Evolutionary conservation across 1,284 basidiomycete genomes (phyloP), one percentile per base, ranked within the genome.

Genomic region (Phenoliferia sp.): DNA sequence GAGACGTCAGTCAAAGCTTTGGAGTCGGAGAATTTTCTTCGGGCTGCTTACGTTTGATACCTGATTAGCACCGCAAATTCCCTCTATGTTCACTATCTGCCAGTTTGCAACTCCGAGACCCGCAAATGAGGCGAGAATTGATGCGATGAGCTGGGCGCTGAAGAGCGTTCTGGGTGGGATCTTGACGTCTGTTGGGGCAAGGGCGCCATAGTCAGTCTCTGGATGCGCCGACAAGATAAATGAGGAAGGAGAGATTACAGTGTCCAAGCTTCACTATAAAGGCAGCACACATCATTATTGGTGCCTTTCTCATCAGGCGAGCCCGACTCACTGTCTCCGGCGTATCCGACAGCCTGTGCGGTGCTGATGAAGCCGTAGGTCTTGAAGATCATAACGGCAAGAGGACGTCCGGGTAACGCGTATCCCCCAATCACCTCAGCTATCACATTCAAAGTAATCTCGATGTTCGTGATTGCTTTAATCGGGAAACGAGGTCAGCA

Each of bases 341-440:
- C 39, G 39, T 44, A 44, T 22, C 39, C 39, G 12, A 44, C 39
- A 12, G 39, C 39, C 22, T 44, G 39, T 12, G 39, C 39, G 22
- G 39, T 44, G 12, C 12, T 12, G 39, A 44, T 44, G 39, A 44
- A 44, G 12, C 39, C 39, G 39, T 44, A 12, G 12, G 39, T 44
- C 39, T 44, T 44, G 39, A 44, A 44, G 39, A 44, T 44, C 39
- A 44, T 44, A 22, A 44, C 39, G 39, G 39, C 39, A 12, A 44
- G 39, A 22, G 39, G 39, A 12, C 22, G 12, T 44, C 39, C 39
- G 39, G 39, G 39, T 44, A 44, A 22, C 39, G 39, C 22, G 39
- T 44, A 44, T n/a, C n/a, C n/a, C n/a, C 85, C 65, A 84, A 87
- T 84, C 54, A 87, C 78, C 75, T 87, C 86, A 17, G 86, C 84